Percentiles rank a stretch among this genome's conserved stretches.
These are phyloP conservation scores for Gonium pectorale DNA, from an alignment of 139 green algal species.

Conservation along the genomic window DNA sequence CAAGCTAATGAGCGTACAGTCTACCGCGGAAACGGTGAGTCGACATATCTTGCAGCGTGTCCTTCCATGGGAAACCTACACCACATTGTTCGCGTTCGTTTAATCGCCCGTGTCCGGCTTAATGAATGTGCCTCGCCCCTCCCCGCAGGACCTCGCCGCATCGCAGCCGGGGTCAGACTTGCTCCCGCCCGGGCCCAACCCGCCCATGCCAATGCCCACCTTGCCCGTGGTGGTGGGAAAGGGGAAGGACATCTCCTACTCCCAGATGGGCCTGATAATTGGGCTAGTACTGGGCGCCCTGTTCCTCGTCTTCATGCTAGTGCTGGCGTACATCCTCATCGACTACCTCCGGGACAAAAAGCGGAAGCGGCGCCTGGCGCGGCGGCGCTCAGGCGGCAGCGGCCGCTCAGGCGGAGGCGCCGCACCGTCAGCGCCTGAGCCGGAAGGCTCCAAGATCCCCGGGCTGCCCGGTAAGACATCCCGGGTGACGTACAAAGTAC, in stretches of 20 bases:
- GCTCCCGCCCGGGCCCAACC: neutral
- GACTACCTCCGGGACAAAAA: neutral
- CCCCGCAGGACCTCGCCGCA: neutral
- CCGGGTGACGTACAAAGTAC: too few species aligned
- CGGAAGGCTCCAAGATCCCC: neutral
- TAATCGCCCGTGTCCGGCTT: neutral
- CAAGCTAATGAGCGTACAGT: too few species aligned
- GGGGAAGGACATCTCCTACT: neutral
- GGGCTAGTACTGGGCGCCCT: constrained; percentile 12
- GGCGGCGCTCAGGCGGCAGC: neutral
- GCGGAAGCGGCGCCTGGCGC: neutral
- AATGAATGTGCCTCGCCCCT: neutral
- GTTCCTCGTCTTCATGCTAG: constrained; percentile 6
- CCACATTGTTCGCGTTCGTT: neutral
- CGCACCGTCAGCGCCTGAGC: neutral
- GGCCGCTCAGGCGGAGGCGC: neutral
- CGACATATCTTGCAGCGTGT: too few species aligned
- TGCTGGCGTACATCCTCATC: neutral
- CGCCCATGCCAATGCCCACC: neutral
- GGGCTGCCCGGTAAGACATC: neutral
- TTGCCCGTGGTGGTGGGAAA: neutral
- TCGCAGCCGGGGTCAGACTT: neutral
- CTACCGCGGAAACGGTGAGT: too few species aligned
- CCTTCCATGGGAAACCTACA: neutral
- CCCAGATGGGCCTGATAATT: constrained; percentile 31